Conservation (phyloP, 31 red algal genomes). For the Asparagopsis taxiformis region DNA sequence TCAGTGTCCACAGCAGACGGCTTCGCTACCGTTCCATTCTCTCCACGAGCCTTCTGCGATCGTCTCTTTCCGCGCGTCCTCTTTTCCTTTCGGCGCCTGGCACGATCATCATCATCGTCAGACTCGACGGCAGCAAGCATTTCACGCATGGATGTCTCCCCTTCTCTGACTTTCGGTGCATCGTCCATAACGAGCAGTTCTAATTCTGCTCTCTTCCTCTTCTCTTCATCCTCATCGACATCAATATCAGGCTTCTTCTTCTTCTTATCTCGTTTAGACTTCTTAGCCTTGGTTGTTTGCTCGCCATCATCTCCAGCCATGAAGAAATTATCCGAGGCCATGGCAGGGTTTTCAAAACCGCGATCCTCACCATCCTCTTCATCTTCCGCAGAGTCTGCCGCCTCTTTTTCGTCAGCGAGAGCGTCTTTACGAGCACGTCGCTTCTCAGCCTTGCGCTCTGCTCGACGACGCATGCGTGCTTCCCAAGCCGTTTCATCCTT, state of each 20-base stretch:
- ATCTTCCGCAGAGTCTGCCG: not conserved
- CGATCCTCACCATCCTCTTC: slow-evolving; percentile 1
- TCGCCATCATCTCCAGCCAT: slow-evolving; percentile 21
- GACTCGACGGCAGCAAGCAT: slow-evolving; percentile 7
- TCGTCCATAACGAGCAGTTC: slow-evolving; percentile 7
- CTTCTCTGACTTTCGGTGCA: not conserved
- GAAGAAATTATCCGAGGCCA: slow-evolving; percentile 41
- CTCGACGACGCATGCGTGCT: slow-evolving; percentile 62
- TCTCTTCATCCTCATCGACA: not conserved
- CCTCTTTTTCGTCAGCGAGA: not conserved
- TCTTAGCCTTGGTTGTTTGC: not conserved
- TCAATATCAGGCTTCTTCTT: slow-evolving; percentile 17
- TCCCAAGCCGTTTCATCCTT: slow-evolving; percentile 74
- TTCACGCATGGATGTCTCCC: not conserved
- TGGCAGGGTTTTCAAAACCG: slow-evolving; percentile 10
- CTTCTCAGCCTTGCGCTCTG: slow-evolving; percentile 74
- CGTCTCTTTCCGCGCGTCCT: slow-evolving; percentile 1
- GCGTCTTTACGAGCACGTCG: slow-evolving; percentile 17
- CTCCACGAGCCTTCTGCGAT: not conserved
- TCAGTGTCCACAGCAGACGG: slow-evolving; percentile 24
- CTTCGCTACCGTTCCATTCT: slow-evolving; percentile 8
- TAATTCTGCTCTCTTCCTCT: not conserved
- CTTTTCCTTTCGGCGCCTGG: not conserved
- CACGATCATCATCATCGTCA: not conserved
- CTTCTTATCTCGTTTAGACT: not conserved